Conservation (phyloP, 192 early-diverging fungal genomes). For the Backusella tarrabulga region DNA sequence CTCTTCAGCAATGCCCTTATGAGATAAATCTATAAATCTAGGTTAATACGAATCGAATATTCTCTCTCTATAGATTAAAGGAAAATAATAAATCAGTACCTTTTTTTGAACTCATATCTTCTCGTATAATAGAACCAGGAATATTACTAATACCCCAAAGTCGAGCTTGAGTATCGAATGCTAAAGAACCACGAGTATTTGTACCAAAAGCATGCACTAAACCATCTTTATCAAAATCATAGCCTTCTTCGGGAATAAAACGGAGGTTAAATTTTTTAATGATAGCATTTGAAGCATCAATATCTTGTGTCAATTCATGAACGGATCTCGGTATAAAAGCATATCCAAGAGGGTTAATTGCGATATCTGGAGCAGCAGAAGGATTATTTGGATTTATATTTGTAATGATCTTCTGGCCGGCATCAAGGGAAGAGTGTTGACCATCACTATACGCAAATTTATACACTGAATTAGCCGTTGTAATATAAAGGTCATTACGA, state of each 20-base stretch:
- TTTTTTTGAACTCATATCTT: neutral
- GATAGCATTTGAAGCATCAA: slow-evolving; percentile 11
- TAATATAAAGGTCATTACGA: slow-evolving; percentile 15
- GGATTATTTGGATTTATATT: slow-evolving; percentile 17
- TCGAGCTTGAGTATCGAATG: slow-evolving; percentile 30
- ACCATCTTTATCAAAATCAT: slow-evolving; percentile 28
- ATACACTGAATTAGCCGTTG: slow-evolving; percentile 21
- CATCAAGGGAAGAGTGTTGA: slow-evolving; percentile 17
- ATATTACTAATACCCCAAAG: slow-evolving; percentile 23
- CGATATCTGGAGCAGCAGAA: slow-evolving; percentile 14
- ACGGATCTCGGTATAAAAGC: slow-evolving; percentile 23
- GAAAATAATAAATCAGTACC: neutral
- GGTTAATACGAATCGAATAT: neutral
- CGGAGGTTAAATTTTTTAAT: slow-evolving; percentile 32
- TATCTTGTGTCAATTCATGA: neutral
- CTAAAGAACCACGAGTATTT: slow-evolving; percentile 23
- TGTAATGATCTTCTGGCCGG: neutral
- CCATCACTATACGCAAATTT: slow-evolving; percentile 26
- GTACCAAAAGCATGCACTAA: slow-evolving; percentile 19
- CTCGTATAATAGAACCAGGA: slow-evolving; percentile 1
- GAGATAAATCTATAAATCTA: neutral
- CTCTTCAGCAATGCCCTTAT: slow-evolving; percentile 7
- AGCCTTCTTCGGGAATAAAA: slow-evolving; percentile 23
- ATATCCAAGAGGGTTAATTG: slow-evolving; percentile 30
- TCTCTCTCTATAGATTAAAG: neutral